phyloP scores from a whole-genome alignment of 2,329 filamentous ascomycete species.

The Penicillium sp. region DNA sequence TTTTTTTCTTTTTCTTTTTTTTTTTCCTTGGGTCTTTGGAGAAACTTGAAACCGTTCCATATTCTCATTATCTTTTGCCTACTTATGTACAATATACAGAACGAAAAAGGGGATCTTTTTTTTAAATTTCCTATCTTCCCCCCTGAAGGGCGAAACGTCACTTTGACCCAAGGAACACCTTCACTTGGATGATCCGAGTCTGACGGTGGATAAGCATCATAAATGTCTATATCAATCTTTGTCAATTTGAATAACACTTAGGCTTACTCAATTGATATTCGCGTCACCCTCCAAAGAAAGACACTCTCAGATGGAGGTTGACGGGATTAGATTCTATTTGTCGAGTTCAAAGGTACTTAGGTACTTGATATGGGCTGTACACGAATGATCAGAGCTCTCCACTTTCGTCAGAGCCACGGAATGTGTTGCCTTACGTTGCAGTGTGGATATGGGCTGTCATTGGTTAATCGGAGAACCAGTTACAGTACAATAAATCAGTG shows the following conservation, averaged over 20 bases:
- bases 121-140: constrained; percentile 1
- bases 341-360: not conserved
- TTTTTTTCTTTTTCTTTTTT: too few relatives aligned
- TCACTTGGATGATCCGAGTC: not conserved
- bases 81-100: not conserved
- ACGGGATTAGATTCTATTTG: constrained; percentile 4
- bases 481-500: not conserved
- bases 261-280: not conserved
- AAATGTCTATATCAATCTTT: not conserved
- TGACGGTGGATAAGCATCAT: constrained; percentile 11
- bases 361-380: not conserved
- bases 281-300: not conserved
- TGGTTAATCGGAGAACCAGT: constrained; percentile 14
- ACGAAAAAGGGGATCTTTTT: not conserved
- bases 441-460: constrained; percentile 16
- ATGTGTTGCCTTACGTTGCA: constrained; percentile 29
- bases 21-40: not conserved
- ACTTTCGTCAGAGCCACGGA: constrained; percentile 21
- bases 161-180: constrained; percentile 6
- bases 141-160: constrained; percentile 8
- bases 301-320: not conserved
- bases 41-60: not conserved
- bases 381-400: constrained; percentile 25
- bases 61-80: not conserved
- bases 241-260: not conserved